These are phyloP conservation scores for Coemansia sp. DNA, from an alignment of 192 early-diverging fungal species.

Conservation along the genomic window DNA sequence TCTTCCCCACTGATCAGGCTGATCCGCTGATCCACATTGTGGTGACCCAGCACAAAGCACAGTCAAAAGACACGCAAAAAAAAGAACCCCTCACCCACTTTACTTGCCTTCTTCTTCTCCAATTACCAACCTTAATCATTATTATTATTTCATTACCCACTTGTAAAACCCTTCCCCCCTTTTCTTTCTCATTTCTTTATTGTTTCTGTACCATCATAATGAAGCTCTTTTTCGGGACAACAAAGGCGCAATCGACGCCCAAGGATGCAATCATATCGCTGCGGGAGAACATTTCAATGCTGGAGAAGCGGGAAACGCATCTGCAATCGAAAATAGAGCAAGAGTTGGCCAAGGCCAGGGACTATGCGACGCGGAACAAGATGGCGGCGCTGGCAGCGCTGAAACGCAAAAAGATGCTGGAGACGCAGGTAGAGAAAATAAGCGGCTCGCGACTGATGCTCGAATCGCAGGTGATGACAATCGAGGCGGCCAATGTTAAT, in stretches of 20 bases:
- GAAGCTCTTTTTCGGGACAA: conserved; percentile 73
- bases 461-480: conserved; percentile 92
- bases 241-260: conserved; percentile 67
- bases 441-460: conserved; percentile 86
- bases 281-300: conserved; percentile 86
- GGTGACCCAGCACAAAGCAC: conserved; percentile 1
- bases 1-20: too few relatives aligned
- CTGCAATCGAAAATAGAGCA: conserved; percentile 84
- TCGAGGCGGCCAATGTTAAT: conserved; percentile 96
- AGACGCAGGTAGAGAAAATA: conserved; percentile 85
- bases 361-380: conserved; percentile 92
- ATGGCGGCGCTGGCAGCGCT: conserved; percentile 86
- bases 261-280: conserved; percentile 95
- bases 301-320: conserved; percentile 91
- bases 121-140: neutral
- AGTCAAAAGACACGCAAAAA: neutral
- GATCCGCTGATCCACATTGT: too few relatives aligned
- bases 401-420: conserved; percentile 88
- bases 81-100: neutral
- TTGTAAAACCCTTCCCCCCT: neutral
- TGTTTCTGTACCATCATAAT: conserved; percentile 40
- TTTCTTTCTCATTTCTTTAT: neutral
- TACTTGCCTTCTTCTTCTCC: neutral
- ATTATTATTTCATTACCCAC: neutral
- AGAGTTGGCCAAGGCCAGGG: conserved; percentile 82